These are phyloP conservation scores for Sugiyamaella castrensis DNA, from an alignment of 1,139 yeast genomes.

Conservation along the genomic window DNA sequence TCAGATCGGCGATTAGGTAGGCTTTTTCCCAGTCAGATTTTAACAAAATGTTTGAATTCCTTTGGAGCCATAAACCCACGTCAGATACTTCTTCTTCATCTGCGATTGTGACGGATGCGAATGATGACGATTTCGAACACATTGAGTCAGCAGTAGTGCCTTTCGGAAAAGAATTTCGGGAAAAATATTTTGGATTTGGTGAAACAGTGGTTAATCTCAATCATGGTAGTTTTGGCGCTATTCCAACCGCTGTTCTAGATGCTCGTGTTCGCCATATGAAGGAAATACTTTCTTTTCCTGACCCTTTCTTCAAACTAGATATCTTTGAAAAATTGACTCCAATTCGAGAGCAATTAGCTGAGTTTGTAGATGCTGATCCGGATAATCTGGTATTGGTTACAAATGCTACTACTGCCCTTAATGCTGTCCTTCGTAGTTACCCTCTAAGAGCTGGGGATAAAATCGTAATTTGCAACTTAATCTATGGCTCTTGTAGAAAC, in stretches of 20 bases:
- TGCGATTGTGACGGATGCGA: not conserved
- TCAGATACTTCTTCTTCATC: not conserved
- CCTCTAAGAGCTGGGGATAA: conserved; percentile 54
- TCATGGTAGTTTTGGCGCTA: conserved; percentile 31
- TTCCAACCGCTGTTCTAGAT: conserved; percentile 25
- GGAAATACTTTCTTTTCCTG: conserved; percentile 18
- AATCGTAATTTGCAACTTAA: conserved; percentile 50
- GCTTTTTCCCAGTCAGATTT: too few species aligned
- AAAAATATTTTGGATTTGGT: conserved; percentile 44
- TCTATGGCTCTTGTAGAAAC: conserved; percentile 58
- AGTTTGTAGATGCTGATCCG: conserved; percentile 45
- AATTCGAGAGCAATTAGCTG: conserved; percentile 38
- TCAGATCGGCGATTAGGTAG: too few species aligned
- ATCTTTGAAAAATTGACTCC: conserved; percentile 8
- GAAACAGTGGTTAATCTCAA: conserved; percentile 25
- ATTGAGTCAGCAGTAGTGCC: conserved; percentile 19
- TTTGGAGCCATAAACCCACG: too few species aligned
- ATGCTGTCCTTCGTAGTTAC: conserved; percentile 54
- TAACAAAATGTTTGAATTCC: not conserved
- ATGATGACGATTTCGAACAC: conserved; percentile 1
- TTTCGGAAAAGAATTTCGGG: conserved; percentile 53
- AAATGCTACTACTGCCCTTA: conserved; percentile 64
- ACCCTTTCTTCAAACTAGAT: conserved; percentile 17
- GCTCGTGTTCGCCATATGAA: conserved; percentile 18
- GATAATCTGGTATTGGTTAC: conserved; percentile 49